phyloP scores from a whole-genome alignment of 2,329 filamentous ascomycete genomes.

The Cladosporium oxysporum region DNA sequence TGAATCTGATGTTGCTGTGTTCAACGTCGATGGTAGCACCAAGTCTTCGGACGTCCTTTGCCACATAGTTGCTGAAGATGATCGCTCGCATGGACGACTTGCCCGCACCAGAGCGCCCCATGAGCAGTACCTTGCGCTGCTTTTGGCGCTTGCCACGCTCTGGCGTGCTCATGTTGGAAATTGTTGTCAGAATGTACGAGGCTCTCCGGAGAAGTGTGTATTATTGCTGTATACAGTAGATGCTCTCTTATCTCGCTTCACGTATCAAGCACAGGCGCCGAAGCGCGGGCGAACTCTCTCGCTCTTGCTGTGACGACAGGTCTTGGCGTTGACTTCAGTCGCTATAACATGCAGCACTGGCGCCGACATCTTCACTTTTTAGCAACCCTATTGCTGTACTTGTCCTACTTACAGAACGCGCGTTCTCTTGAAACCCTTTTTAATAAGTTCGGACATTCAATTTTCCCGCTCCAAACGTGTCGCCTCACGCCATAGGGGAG shows the following conservation, averaged over 20 bases:
- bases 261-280: neutral
- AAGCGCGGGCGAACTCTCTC: slow-evolving; percentile 7
- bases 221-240: neutral
- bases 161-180: slow-evolving; percentile 29
- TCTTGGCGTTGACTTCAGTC: slow-evolving; percentile 1
- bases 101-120: slow-evolving; percentile 94
- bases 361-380: neutral
- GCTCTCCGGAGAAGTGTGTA: neutral
- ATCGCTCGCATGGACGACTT: slow-evolving; percentile 99
- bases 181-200: neutral
- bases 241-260: slow-evolving; percentile 8
- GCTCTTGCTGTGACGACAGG: neutral
- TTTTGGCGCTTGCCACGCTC: slow-evolving; percentile 50
- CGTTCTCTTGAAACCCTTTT: neutral
- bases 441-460: neutral
- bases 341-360: neutral
- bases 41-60: slow-evolving; percentile 87
- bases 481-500: neutral
- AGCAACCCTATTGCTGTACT: neutral
- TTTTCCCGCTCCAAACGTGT: neutral
- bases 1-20: slow-evolving; percentile 97
- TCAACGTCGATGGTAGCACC: slow-evolving; percentile 98
- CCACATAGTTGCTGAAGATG: slow-evolving; percentile 98
- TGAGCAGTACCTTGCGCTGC: slow-evolving; percentile 56
- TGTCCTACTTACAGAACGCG: neutral